A percentile compares a stretch with the other conserved stretches of the same genome.
Evolutionary conservation across 176 grass and related monocot species (phyloP).

Genomic region (Phoenix dactylifera): DNA sequence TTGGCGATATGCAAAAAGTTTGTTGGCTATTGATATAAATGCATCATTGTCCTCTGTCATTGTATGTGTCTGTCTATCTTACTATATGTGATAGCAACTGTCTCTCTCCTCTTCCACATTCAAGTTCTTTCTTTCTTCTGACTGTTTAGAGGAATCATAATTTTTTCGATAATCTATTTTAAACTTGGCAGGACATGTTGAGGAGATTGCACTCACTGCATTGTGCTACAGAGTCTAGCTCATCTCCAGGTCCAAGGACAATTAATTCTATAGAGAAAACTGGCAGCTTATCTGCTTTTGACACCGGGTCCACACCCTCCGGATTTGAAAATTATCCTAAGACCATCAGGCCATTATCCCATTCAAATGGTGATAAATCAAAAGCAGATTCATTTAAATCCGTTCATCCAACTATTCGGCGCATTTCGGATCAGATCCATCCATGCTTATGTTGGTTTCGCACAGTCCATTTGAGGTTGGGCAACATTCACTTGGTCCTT

Average conservation of each 20-base stretch:
- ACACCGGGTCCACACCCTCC: background rate
- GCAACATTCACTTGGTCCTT: conserved; percentile 51
- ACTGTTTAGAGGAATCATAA: too few species aligned
- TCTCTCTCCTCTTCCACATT: background rate
- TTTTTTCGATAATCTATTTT: too few species aligned
- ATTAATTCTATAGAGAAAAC: conserved; percentile 2
- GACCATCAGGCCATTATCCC: conserved; percentile 1
- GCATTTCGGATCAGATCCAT: conserved; percentile 29
- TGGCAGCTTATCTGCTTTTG: conserved; percentile 10
- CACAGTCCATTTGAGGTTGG: conserved; percentile 52
- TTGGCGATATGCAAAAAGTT: too few species aligned
- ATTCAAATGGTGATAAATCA: conserved; percentile 14
- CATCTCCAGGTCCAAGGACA: conserved; percentile 3
- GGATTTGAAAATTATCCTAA: conserved; percentile 15
- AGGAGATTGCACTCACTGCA: conserved; percentile 28
- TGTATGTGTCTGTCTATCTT: too few species aligned
- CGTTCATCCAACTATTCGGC: conserved; percentile 24
- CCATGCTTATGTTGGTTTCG: conserved; percentile 72
- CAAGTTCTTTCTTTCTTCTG: background rate
- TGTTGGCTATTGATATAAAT: too few species aligned
- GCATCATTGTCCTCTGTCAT: too few species aligned
- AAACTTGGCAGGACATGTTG: conserved; percentile 24
- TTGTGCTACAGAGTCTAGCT: conserved; percentile 20
- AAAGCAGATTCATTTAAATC: conserved; percentile 29
- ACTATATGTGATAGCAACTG: too few species aligned